These are phyloP conservation scores for Chlamydomonas incerta DNA, from an alignment of 139 green algal species.

Conservation along the genomic window DNA sequence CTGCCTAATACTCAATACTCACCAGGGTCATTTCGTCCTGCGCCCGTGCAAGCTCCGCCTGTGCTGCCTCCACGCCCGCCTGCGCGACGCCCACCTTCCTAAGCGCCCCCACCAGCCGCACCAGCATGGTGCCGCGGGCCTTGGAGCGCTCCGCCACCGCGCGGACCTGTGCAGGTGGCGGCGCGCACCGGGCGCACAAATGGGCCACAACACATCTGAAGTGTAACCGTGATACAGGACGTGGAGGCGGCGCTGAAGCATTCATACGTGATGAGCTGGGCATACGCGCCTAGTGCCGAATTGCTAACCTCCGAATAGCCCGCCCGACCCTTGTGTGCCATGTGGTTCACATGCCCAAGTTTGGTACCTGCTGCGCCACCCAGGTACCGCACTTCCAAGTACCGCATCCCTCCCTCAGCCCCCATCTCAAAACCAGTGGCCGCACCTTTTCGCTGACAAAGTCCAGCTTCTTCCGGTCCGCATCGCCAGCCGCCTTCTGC, in stretches of 20 bases:
- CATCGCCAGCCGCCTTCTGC: conserved; percentile 5
- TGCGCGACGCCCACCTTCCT: conserved; percentile 5
- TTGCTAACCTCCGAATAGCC: too few species aligned
- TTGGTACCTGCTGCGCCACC: not conserved
- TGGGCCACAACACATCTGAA: too few species aligned
- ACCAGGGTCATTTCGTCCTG: conserved; percentile 23
- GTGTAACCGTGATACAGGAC: too few species aligned
- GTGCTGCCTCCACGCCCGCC: conserved; percentile 35
- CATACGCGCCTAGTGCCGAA: too few species aligned
- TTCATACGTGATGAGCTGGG: too few species aligned
- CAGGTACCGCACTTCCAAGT: not conserved
- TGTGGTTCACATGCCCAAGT: too few species aligned
- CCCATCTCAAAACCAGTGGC: too few species aligned
- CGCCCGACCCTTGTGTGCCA: too few species aligned
- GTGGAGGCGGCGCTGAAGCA: too few species aligned
- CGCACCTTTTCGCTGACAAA: conserved; percentile 35
- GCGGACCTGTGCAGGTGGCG: conserved; percentile 43
- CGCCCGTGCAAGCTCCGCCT: conserved; percentile 17
- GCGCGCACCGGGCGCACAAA: too few species aligned
- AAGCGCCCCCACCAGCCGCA: conserved; percentile 44
- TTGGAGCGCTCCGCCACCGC: conserved; percentile 46
- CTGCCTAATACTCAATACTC: not conserved
- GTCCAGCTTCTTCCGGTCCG: conserved; percentile 32
- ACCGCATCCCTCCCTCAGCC: too few species aligned
- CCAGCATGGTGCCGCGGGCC: conserved; percentile 46